Conservation (phyloP, 768 basidiomycete species). For the Mycena haematopus region DNA sequence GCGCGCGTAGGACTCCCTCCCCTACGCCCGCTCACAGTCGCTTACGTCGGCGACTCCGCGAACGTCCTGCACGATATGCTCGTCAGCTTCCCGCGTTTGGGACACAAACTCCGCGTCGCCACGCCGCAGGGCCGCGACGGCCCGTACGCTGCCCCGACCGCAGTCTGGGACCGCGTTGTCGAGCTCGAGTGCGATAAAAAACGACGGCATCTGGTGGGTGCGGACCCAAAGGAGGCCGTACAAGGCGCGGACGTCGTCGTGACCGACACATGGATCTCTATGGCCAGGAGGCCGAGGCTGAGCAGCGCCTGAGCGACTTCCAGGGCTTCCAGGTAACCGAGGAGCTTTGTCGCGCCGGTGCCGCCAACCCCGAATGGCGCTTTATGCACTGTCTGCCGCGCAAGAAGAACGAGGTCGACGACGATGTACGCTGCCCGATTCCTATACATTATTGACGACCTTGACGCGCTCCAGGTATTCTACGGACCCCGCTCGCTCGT, state of each 20-base stretch:
- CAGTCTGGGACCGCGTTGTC: slow-evolving; percentile 84
- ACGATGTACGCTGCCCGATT: slow-evolving; percentile 71
- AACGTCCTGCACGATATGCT: slow-evolving; percentile 98
- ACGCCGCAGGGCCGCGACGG: slow-evolving; percentile 62
- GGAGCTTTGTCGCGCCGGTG: slow-evolving; percentile 77
- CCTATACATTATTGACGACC: not conserved
- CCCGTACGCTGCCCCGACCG: slow-evolving; percentile 67
- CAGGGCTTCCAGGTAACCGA: slow-evolving; percentile 95
- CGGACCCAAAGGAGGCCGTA: slow-evolving; percentile 86
- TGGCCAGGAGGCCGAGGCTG: slow-evolving; percentile 97
- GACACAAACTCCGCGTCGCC: slow-evolving; percentile 86
- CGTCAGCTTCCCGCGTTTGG: slow-evolving; percentile 90
- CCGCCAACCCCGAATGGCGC: slow-evolving; percentile 87
- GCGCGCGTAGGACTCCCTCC: slow-evolving; percentile 38
- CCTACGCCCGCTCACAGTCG: slow-evolving; percentile 85
- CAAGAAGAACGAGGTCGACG: slow-evolving; percentile 92
- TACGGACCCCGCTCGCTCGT: slow-evolving; percentile 91
- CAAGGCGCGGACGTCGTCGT: slow-evolving; percentile 91
- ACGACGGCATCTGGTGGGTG: slow-evolving; percentile 63
- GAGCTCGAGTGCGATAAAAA: slow-evolving; percentile 75
- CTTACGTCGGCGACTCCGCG: slow-evolving; percentile 93
- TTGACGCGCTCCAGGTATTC: slow-evolving; percentile 66
- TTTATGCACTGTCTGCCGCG: slow-evolving; percentile 97
- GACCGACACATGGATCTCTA: slow-evolving; percentile 99
- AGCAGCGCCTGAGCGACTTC: slow-evolving; percentile 84